These are phyloP conservation scores for Pseudozyma thailandica DNA, from an alignment of 1,284 basidiomycete species.

Conservation along the genomic window DNA sequence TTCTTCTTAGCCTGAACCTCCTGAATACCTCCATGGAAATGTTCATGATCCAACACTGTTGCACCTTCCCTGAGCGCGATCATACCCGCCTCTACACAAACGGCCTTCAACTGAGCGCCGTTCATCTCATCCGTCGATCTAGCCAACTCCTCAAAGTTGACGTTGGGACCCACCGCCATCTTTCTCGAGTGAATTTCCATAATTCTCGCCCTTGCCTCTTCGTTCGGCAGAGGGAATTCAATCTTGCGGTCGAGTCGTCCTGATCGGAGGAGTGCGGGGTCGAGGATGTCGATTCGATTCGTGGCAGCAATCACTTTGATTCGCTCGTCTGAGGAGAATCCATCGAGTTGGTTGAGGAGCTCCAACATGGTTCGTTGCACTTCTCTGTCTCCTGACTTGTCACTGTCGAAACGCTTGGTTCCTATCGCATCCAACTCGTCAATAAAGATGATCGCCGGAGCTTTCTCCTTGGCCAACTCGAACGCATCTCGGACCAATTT, in stretches of 20 bases:
- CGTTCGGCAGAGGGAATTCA: constrained; percentile 82
- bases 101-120: constrained; percentile 72
- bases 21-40: constrained; percentile 67
- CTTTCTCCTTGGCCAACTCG: constrained; percentile 95
- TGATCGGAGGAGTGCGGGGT: constrained; percentile 80
- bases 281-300: constrained; percentile 97
- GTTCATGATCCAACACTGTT: constrained; percentile 70
- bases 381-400: constrained; percentile 96
- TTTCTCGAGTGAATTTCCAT: constrained; percentile 88
- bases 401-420: constrained; percentile 98
- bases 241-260: constrained; percentile 83
- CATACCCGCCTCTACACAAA: constrained; percentile 96
- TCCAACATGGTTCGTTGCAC: constrained; percentile 99
- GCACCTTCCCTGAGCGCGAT: constrained; percentile 94
- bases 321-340: constrained; percentile 87
- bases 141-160: constrained; percentile 81
- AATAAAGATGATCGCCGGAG: constrained; percentile 98
- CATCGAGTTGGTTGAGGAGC: constrained; percentile 87
- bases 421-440: constrained; percentile 99
- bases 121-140: constrained; percentile 82
- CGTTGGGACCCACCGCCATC: constrained; percentile 81
- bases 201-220: constrained; percentile 78
- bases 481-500: constrained; percentile 98
- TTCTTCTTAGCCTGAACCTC: constrained; percentile 68
- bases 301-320: constrained; percentile 99